Evolutionary conservation across 768 basidiomycete species (phyloP).

Genomic region (Fomitopsis serialis): DNA sequence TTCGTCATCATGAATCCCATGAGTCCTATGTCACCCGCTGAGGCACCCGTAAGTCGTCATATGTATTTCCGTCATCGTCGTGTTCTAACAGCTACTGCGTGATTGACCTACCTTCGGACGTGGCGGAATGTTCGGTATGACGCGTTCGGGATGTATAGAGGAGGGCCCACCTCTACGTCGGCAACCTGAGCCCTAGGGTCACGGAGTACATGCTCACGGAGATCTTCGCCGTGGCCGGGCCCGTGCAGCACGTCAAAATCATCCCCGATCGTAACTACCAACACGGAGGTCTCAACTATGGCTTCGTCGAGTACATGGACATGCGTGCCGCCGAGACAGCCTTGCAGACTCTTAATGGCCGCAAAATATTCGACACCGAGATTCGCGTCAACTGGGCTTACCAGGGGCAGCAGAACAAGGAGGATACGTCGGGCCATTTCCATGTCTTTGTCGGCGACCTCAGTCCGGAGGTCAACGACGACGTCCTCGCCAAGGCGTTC

Average conservation of each 20-base stretch:
- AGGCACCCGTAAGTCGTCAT: slow-evolving; percentile 64
- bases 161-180: slow-evolving; percentile 97
- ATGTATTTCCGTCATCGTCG: neutral
- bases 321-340: slow-evolving; percentile 99
- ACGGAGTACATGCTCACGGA: slow-evolving; percentile 99
- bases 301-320: slow-evolving; percentile 98
- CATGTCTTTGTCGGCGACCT: slow-evolving; percentile 99
- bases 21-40: slow-evolving; percentile 60
- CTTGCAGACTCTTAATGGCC: slow-evolving; percentile 95
- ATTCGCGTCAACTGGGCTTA: slow-evolving; percentile 99
- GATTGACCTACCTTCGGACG: slow-evolving; percentile 5
- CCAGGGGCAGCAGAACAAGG: slow-evolving; percentile 97
- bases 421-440: slow-evolving; percentile 95
- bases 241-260: slow-evolving; percentile 98
- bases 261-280: slow-evolving; percentile 99
- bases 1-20: slow-evolving; percentile 70
- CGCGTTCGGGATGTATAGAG: slow-evolving; percentile 42
- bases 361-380: slow-evolving; percentile 99
- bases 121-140: neutral
- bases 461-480: slow-evolving; percentile 97
- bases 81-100: neutral
- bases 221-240: slow-evolving; percentile 93
- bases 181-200: slow-evolving; percentile 94
- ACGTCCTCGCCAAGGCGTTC: slow-evolving; percentile 95
- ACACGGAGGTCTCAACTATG: slow-evolving; percentile 98